Percentiles rank a stretch among this genome's conserved stretches.
phyloP scores from a whole-genome alignment of 495 filamentous ascomycete genomes.

The Hamigera avellanea region DNA sequence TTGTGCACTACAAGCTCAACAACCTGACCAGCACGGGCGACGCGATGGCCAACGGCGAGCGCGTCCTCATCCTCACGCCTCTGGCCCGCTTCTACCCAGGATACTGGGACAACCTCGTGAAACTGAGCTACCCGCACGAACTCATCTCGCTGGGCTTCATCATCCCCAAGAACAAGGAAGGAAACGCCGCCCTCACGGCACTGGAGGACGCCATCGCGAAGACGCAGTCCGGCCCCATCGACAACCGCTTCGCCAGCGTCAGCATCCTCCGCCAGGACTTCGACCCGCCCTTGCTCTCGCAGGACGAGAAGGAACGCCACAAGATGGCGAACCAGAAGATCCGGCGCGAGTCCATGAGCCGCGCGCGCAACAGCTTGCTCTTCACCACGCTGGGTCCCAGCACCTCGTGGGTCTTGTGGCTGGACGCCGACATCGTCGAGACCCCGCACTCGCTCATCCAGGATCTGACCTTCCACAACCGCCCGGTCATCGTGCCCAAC shows the following conservation, averaged over 20 bases:
- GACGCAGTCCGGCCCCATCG: constrained; percentile 68
- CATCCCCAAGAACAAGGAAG: constrained; percentile 79
- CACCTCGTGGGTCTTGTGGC: constrained; percentile 93
- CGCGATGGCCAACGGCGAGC: constrained; percentile 68
- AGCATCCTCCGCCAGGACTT: constrained; percentile 95
- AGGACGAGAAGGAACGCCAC: constrained; percentile 81
- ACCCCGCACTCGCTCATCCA: constrained; percentile 79
- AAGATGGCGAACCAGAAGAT: constrained; percentile 80
- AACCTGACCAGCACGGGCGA: constrained; percentile 70
- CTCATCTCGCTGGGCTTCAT: constrained; percentile 95
- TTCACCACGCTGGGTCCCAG: constrained; percentile 95
- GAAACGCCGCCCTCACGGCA: constrained; percentile 66
- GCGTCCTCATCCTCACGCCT: constrained; percentile 82
- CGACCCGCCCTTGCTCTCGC: constrained; percentile 65
- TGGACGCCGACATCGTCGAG: constrained; percentile 88
- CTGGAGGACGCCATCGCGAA: constrained; percentile 75
- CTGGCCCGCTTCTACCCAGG: constrained; percentile 83
- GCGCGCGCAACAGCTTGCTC: constrained; percentile 82
- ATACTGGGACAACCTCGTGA: constrained; percentile 92
- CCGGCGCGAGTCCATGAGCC: constrained; percentile 80
- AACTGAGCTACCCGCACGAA: constrained; percentile 80
- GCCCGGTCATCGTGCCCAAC: constrained; percentile 84
- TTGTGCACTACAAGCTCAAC: constrained; percentile 90
- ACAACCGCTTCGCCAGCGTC: constrained; percentile 77
- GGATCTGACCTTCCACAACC: constrained; percentile 78